A percentile compares a stretch with the other conserved stretches of the same genome.
Conservation (phyloP, 345 rosid genomes). For the Eucalyptus regnans region DNA sequence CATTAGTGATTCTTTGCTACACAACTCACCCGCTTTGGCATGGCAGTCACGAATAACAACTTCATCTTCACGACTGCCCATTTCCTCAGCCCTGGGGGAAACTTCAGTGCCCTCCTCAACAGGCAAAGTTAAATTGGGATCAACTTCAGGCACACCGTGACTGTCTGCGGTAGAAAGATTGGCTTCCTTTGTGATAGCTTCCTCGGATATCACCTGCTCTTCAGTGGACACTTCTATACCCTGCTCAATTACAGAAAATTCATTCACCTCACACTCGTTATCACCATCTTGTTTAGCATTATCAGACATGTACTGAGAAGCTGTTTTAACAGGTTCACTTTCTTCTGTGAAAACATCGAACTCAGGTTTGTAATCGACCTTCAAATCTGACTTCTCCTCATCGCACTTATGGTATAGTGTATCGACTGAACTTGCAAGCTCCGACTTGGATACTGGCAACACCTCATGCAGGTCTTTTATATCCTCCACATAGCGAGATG, state of each 20-base stretch:
- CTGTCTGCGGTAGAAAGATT: constrained; percentile 7
- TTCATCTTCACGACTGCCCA: neutral
- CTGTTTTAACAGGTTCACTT: constrained; percentile 16
- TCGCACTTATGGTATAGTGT: constrained; percentile 30
- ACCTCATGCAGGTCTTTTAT: constrained; percentile 80
- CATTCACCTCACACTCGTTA: constrained; percentile 23
- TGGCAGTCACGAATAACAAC: constrained; percentile 7
- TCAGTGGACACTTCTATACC: constrained; percentile 21
- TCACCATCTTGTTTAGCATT: constrained; percentile 15
- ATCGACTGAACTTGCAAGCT: constrained; percentile 18
- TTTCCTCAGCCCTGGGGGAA: constrained; percentile 10
- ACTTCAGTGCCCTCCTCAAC: constrained; percentile 19
- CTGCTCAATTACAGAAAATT: constrained; percentile 21
- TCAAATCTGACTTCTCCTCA: constrained; percentile 35
- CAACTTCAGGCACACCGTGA: constrained; percentile 17
- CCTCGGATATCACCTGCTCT: constrained; percentile 10
- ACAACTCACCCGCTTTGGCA: constrained; percentile 17
- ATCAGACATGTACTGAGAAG: neutral
- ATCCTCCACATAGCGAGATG: constrained; percentile 28
- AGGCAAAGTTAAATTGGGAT: constrained; percentile 1
- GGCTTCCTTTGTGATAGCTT: constrained; percentile 1
- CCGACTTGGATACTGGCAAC: constrained; percentile 39
- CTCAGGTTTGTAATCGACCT: constrained; percentile 21
- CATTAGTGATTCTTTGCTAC: constrained; percentile 54
- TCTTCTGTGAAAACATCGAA: constrained; percentile 17